Evolutionary conservation across 2,329 filamentous ascomycete genomes (phyloP).

Genomic region (Diaporthe longicolla): DNA sequence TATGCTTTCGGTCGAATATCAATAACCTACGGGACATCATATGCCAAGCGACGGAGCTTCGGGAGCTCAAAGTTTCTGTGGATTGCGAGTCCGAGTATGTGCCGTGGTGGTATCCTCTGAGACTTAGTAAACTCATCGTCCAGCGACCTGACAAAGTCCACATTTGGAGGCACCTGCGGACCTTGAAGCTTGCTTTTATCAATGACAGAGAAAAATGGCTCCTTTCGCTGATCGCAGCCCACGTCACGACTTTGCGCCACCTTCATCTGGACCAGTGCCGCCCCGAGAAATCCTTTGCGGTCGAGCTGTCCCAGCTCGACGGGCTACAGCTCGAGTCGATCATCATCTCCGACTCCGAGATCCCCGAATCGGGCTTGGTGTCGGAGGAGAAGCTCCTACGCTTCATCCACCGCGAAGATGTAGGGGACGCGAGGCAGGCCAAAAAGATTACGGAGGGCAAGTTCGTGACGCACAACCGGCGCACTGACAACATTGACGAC

Average conservation of each 20-base stretch:
- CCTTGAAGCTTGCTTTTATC: background rate
- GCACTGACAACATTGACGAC: background rate
- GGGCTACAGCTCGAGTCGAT: background rate
- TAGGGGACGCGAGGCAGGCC: background rate
- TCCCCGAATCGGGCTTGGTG: background rate
- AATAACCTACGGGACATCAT: background rate
- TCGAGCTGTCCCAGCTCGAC: background rate
- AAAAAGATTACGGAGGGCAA: background rate
- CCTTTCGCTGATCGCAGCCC: background rate
- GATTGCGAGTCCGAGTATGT: background rate
- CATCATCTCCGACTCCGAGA: background rate
- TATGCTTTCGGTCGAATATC: background rate
- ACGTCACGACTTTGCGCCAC: background rate
- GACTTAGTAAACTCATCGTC: too few species aligned
- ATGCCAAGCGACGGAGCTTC: background rate
- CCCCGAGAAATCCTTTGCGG: background rate
- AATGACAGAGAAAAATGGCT: background rate
- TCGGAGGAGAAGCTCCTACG: background rate
- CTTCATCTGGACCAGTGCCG: background rate
- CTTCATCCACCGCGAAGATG: background rate
- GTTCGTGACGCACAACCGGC: constrained; percentile 2
- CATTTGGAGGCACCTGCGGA: background rate
- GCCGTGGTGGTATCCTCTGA: too few species aligned
- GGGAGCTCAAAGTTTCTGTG: background rate
- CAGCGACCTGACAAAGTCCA: background rate